phyloP scores from a whole-genome alignment of 1,139 yeast genomes.

The Debaryomyces sp. region DNA sequence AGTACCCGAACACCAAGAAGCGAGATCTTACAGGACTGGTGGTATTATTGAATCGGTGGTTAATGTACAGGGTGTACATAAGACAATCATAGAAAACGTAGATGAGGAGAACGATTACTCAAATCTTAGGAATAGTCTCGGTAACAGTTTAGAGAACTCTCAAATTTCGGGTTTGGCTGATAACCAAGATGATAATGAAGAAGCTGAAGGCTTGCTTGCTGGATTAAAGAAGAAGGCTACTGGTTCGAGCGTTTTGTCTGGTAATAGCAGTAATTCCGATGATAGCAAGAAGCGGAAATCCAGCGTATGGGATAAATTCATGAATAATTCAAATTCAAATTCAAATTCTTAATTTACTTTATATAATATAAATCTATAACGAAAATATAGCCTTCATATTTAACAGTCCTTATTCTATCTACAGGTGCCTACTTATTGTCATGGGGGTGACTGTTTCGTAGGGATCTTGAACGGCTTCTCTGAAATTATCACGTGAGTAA shows the following conservation, averaged over 20 bases:
- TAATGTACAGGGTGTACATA: constrained; percentile 81
- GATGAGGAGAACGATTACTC: constrained; percentile 35
- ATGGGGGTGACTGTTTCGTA: no score
- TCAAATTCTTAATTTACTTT: background rate
- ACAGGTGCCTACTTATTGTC: background rate
- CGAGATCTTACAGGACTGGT: constrained; percentile 54
- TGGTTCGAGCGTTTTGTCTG: constrained; percentile 4
- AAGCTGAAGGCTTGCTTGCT: constrained; percentile 13
- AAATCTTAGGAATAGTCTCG: constrained; percentile 2
- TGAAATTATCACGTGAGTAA: background rate
- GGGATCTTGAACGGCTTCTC: background rate
- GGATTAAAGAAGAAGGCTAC: constrained; percentile 7
- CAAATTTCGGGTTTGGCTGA: background rate
- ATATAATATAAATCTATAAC: background rate
- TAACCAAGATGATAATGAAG: constrained; percentile 8
- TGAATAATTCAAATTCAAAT: background rate
- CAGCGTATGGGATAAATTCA: constrained; percentile 14
- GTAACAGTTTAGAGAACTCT: constrained; percentile 5
- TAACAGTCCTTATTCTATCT: background rate
- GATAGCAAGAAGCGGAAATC: constrained; percentile 10
- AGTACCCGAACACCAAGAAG: constrained; percentile 33
- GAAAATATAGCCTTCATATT: background rate
- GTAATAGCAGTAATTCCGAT: constrained; percentile 8
- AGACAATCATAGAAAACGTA: constrained; percentile 77
- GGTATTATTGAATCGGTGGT: constrained; percentile 86